Evolutionary conservation across 1,139 yeast species (phyloP).

Genomic region (Protomyces arabidopsidicola): DNA sequence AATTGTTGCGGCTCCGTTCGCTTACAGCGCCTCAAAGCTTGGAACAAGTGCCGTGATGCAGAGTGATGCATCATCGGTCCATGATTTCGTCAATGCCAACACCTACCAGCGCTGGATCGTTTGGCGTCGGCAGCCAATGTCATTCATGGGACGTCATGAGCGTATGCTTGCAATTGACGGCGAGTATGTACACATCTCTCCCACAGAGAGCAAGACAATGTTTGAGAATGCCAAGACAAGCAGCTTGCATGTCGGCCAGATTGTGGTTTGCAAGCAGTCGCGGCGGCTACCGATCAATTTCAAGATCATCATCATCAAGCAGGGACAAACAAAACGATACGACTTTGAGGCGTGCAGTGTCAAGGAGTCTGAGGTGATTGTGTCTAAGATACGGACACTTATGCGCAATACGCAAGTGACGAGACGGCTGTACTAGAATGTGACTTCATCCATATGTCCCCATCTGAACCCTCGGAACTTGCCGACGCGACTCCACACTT

Average conservation of each 20-base stretch:
- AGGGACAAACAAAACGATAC: conserved; percentile 66
- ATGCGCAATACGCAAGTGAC: conserved; percentile 8
- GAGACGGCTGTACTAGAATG: neutral
- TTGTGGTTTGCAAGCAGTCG: conserved; percentile 70
- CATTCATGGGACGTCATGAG: conserved; percentile 75
- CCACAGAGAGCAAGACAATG: conserved; percentile 66
- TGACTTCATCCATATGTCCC: neutral
- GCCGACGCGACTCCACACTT: neutral
- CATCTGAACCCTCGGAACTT: neutral
- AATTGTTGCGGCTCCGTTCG: conserved; percentile 2
- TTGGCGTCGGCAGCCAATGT: conserved; percentile 81
- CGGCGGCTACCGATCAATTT: conserved; percentile 72
- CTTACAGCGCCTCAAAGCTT: conserved; percentile 2
- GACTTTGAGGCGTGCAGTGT: conserved; percentile 72
- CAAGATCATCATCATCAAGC: conserved; percentile 72
- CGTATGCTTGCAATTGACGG: conserved; percentile 86
- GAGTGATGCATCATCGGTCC: neutral
- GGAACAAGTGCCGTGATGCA: neutral
- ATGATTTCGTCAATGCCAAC: conserved; percentile 6
- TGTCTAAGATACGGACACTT: conserved; percentile 52
- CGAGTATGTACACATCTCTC: conserved; percentile 83
- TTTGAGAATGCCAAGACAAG: conserved; percentile 76
- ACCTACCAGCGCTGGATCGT: conserved; percentile 60
- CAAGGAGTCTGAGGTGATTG: conserved; percentile 67
- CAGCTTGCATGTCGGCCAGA: conserved; percentile 79